phyloP scores from a whole-genome alignment of 2,329 filamentous ascomycete genomes.

The Pseudogymnoascus sp. region DNA sequence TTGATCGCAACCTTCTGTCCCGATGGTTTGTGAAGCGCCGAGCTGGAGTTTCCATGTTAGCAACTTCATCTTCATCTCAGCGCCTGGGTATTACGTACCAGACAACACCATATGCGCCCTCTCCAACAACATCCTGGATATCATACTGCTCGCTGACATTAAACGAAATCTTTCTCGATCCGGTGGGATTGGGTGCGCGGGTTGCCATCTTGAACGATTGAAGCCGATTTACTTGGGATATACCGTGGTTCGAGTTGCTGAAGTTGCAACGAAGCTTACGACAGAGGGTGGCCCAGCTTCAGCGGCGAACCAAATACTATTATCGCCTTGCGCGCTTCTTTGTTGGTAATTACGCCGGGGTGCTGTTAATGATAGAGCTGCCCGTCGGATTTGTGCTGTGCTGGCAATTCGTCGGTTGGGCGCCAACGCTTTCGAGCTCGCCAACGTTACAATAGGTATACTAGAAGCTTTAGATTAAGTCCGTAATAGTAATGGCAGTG shows the following conservation, averaged over 20 bases:
- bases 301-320: background rate
- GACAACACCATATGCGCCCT: conserved; percentile 96
- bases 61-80: background rate
- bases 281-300: background rate
- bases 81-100: conserved; percentile 56
- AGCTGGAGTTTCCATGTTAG: conserved; percentile 47
- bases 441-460: background rate
- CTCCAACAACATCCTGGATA: conserved; percentile 97
- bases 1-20: conserved; percentile 99
- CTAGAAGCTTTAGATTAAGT: background rate
- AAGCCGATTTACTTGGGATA: background rate
- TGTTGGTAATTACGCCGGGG: background rate
- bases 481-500: background rate
- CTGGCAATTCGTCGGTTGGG: conserved; percentile 5
- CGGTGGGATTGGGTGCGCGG: conserved; percentile 44
- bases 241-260: background rate
- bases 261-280: background rate
- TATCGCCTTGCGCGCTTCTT: background rate
- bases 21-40: conserved; percentile 94
- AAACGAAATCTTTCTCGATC: conserved; percentile 94
- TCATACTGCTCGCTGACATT: conserved; percentile 99
- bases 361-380: background rate
- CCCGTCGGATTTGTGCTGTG: background rate
- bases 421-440: background rate
- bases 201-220: conserved; percentile 27